Conservation (phyloP, 306 rosid species). For the Quercus rubra region DNA sequence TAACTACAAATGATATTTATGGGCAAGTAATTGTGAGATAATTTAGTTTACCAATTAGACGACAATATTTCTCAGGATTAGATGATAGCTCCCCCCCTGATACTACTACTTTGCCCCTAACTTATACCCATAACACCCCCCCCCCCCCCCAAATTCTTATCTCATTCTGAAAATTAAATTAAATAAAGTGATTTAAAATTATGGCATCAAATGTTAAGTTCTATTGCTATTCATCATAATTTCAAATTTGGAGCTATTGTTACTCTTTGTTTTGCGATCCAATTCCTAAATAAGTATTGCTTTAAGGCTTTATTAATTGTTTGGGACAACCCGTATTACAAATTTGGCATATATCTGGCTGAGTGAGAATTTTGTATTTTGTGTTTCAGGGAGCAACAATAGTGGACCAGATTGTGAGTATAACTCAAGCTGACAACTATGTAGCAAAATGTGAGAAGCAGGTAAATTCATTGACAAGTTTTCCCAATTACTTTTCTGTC, state of each 20-base stretch:
- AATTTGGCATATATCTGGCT: neutral
- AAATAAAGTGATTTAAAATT: neutral
- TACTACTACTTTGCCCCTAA: too few species aligned
- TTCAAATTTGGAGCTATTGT: neutral
- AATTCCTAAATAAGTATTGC: neutral
- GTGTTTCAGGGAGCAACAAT: slow-evolving; percentile 87
- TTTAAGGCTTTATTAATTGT: neutral
- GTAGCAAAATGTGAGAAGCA: slow-evolving; percentile 48
- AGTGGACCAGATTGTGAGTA: slow-evolving; percentile 76
- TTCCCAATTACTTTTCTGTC: neutral
- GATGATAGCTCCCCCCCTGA: too few species aligned
- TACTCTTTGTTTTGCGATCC: too few species aligned
- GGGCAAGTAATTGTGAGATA: too few species aligned
- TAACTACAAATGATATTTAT: too few species aligned
- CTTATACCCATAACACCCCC: too few species aligned
- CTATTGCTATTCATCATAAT: neutral
- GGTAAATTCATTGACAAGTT: slow-evolving; percentile 27
- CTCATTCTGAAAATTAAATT: neutral
- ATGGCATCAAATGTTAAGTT: neutral
- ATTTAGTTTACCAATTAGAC: too few species aligned
- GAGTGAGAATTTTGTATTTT: slow-evolving; percentile 19
- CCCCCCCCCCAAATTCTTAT: neutral
- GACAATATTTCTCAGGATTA: too few species aligned
- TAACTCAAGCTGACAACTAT: slow-evolving; percentile 69
- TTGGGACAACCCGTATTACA: neutral